Percentiles rank a stretch among this genome's conserved stretches.
Conservation (phyloP, 176 grass and related monocot species). For the Saccharum spontaneum region DNA sequence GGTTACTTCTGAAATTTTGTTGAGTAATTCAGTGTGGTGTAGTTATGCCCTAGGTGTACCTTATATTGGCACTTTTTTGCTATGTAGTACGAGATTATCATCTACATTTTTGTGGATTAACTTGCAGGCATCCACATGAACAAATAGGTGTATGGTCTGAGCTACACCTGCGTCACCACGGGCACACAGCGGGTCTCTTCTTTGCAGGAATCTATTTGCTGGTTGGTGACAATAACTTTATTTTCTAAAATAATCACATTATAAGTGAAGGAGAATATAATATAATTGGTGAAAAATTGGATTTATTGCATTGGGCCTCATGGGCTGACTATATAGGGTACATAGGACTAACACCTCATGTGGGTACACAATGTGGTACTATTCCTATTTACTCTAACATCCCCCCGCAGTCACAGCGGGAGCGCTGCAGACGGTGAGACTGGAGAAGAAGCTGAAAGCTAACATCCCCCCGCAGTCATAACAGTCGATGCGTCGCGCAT, state of each 20-base stretch:
- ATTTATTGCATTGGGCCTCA: no score
- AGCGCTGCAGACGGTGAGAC: no score
- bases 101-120: not conserved
- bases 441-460: no score
- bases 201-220: constrained; percentile 64
- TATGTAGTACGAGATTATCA: not conserved
- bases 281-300: no score
- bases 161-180: constrained; percentile 68
- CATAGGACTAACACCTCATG: no score
- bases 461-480: no score
- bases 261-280: no score
- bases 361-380: no score
- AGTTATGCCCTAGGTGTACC: not conserved
- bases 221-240: constrained; percentile 42
- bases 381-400: no score
- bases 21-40: not conserved
- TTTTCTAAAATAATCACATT: not conserved
- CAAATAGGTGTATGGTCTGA: constrained; percentile 74
- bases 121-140: constrained; percentile 66
- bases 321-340: no score
- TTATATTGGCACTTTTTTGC: not conserved
- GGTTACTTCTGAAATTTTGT: not conserved
- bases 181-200: constrained; percentile 59
- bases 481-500: no score
- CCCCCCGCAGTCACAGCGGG: no score